Conservation (phyloP, 2,329 filamentous ascomycete species). For the Hirsutella thompsonii region DNA sequence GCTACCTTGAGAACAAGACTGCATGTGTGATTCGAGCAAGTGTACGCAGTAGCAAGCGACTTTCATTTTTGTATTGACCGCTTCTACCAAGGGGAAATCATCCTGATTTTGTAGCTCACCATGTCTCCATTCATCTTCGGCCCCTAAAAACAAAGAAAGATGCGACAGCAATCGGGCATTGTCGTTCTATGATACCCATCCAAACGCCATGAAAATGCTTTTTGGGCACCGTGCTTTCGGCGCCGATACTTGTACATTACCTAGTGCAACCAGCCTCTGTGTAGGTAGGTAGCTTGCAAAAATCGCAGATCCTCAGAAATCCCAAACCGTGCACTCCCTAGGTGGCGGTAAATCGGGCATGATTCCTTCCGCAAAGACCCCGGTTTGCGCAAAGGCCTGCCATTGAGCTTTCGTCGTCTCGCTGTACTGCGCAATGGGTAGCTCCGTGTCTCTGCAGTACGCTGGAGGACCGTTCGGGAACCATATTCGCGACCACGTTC, state of each 20-base stretch:
- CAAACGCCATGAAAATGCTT: constrained; percentile 4
- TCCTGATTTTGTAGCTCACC: too few species aligned
- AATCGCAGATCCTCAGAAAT: constrained; percentile 39
- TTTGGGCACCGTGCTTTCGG: neutral
- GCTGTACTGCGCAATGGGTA: constrained; percentile 42
- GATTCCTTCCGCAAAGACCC: constrained; percentile 53
- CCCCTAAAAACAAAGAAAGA: neutral
- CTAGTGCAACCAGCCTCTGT: neutral
- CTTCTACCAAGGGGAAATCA: too few species aligned
- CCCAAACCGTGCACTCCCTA: constrained; percentile 61
- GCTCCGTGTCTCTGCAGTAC: constrained; percentile 51
- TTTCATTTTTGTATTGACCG: too few species aligned
- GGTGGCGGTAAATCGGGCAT: constrained; percentile 72
- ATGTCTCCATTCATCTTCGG: neutral
- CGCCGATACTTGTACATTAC: neutral
- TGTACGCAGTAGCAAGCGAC: too few species aligned
- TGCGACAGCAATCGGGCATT: neutral
- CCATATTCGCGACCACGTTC: constrained; percentile 53
- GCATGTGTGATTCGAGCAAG: too few species aligned
- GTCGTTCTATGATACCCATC: neutral
- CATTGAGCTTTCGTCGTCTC: constrained; percentile 51
- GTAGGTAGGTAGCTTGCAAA: neutral
- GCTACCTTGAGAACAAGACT: too few species aligned
- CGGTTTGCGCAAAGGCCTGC: constrained; percentile 47
- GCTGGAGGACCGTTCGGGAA: constrained; percentile 58